Evolutionary conservation across 768 basidiomycete genomes (phyloP), one percentile per base, ranked within the genome.

Genomic region (Hypsizygus marmoreus): DNA sequence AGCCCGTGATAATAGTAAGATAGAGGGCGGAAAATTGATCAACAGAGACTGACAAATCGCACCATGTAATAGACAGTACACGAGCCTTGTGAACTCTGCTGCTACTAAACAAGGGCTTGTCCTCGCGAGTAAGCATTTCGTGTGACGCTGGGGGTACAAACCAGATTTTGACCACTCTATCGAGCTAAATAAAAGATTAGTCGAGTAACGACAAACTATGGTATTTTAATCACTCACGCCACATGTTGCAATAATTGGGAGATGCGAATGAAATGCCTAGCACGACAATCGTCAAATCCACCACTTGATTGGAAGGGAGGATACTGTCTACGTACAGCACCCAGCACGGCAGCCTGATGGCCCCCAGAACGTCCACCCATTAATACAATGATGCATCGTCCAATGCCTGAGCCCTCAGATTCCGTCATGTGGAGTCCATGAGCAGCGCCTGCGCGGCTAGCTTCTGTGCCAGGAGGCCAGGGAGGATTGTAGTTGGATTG

Each of bases 111-210:
- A 91, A 59, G 0, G 89, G 88, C 49, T 89, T 90, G 49, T 91
- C 88, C 60, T 85, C 82, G 25, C 86, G 73, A 37, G 70, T 66
- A 39, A 82, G 65, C 8, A 48, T 49, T n/a, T 70, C 61, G 2
- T 50, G 42, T 14, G 68, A 59, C 25, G 63, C 67, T 2, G 61
- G 64, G 19, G 77, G 74, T 14, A 85, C 63, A 35, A 73, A 68
- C 89, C 89, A 91, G 5, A 91, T 87, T 63, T 90, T 90, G 25
- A 89, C 78, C 2, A 73, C 67, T 47, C 86, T 77, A 52, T 91
- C 89, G 53, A 88, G 70, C 88, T 91, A 42, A 11, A 45, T 25
- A 12, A 33, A 22, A 13, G 23, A 12, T n/a, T 49, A 33, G 25
- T 11, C 34, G 31, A 30, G 14, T 42, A 31, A 4, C 33, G 19